A percentile compares a stretch with the other conserved stretches of the same genome.
These are phyloP conservation scores for Orychophragmus violaceus DNA, from an alignment of 345 rosid species.

Conservation along the genomic window DNA sequence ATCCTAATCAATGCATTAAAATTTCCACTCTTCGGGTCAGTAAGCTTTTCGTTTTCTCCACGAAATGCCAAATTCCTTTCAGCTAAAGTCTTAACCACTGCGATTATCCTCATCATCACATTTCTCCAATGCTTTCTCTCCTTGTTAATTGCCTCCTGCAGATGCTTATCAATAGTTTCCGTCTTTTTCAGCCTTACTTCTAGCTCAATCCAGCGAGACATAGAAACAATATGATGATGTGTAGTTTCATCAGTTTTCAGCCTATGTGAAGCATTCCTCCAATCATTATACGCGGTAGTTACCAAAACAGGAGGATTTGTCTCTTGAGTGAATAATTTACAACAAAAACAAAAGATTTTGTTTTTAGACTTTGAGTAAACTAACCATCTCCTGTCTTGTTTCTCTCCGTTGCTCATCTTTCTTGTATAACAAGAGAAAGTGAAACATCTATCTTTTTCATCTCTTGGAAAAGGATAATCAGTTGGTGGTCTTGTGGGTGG, in stretches of 20 bases:
- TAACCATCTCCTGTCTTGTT: background rate
- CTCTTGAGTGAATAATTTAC: background rate
- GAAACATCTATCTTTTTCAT: background rate
- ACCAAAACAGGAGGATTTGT: background rate
- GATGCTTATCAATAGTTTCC: background rate
- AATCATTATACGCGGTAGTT: background rate
- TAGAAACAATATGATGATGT: background rate
- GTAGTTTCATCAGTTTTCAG: background rate
- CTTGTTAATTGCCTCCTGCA: no score
- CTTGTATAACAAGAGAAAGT: background rate
- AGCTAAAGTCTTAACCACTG: background rate
- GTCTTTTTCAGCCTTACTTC: background rate
- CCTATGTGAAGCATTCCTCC: background rate
- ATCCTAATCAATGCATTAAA: background rate
- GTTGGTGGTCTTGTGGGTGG: background rate
- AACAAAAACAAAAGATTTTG: background rate
- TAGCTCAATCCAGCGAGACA: background rate
- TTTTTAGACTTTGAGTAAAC: background rate
- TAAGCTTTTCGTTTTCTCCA: background rate
- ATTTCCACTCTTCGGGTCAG: background rate
- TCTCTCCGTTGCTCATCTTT: background rate
- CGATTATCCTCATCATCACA: background rate
- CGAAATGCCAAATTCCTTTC: background rate
- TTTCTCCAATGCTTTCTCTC: no score
- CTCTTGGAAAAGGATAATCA: background rate